Evolutionary conservation across 1,139 yeast genomes (phyloP).

Genomic region (Meyerozyma guilliermondii): DNA sequence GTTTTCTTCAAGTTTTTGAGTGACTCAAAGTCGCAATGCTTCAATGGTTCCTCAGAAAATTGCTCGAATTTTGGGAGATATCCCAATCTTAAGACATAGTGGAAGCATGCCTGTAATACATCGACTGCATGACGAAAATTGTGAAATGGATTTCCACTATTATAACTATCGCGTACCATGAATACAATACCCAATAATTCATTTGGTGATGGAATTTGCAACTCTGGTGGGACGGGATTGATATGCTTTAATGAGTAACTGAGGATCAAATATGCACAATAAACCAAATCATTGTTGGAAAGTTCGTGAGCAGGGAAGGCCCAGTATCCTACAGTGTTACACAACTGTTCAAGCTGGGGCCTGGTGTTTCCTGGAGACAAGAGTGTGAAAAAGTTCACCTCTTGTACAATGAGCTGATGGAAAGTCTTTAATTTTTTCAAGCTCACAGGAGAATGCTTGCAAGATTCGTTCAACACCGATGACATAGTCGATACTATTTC

Average conservation of each 20-base stretch:
- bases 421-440: slow-evolving; percentile 19
- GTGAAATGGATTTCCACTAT: slow-evolving; percentile 85
- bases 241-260: slow-evolving; percentile 40
- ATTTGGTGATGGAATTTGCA: slow-evolving; percentile 30
- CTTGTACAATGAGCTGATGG: slow-evolving; percentile 26
- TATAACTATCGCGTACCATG: slow-evolving; percentile 70
- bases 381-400: slow-evolving; percentile 35
- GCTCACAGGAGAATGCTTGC: slow-evolving; percentile 18
- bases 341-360: slow-evolving; percentile 12
- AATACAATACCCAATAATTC: slow-evolving; percentile 55
- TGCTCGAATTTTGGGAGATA: slow-evolving; percentile 42
- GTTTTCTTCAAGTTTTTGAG: slow-evolving; percentile 3
- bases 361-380: slow-evolving; percentile 19
- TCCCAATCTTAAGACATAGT: slow-evolving; percentile 47
- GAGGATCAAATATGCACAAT: slow-evolving; percentile 56
- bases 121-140: slow-evolving; percentile 95
- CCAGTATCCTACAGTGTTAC: slow-evolving; percentile 42
- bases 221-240: slow-evolving; percentile 10
- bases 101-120: slow-evolving; percentile 86
- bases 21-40: slow-evolving; percentile 4
- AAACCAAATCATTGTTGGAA: slow-evolving; percentile 61
- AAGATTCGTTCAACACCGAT: slow-evolving; percentile 10
- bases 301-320: slow-evolving; percentile 68
- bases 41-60: slow-evolving; percentile 23
- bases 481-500: slow-evolving; percentile 15